phyloP scores from a whole-genome alignment of 306 rosid species.

The Acacia confusa region DNA sequence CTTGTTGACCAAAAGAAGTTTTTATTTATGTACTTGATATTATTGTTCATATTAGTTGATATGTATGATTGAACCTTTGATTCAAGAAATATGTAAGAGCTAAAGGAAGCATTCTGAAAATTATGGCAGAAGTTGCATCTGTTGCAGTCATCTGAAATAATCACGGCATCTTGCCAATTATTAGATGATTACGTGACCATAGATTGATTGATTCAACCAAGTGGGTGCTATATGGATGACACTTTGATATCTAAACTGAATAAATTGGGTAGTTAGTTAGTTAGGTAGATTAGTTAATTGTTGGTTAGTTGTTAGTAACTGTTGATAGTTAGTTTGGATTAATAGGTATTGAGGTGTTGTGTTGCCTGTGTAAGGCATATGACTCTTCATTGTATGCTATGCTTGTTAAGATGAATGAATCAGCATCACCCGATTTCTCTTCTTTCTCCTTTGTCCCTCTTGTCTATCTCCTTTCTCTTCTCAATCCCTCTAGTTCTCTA shows the following conservation, averaged over 20 bases:
- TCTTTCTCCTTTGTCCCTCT: too few relatives aligned
- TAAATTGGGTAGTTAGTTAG: too few relatives aligned
- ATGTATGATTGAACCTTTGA: neutral
- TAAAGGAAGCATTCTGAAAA: conserved; percentile 18
- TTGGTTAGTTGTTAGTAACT: too few relatives aligned
- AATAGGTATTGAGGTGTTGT: too few relatives aligned
- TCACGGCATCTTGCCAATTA: neutral
- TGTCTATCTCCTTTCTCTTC: too few relatives aligned
- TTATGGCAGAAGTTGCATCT: neutral
- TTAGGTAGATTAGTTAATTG: too few relatives aligned
- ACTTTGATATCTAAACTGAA: neutral
- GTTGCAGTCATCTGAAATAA: neutral
- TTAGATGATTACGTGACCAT: conserved; percentile 3
- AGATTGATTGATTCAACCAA: neutral
- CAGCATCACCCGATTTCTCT: too few relatives aligned
- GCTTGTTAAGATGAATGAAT: too few relatives aligned
- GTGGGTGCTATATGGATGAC: conserved; percentile 8
- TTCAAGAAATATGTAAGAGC: conserved; percentile 2
- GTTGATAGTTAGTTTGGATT: too few relatives aligned
- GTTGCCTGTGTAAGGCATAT: too few relatives aligned
- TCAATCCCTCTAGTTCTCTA: too few relatives aligned
- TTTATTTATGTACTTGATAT: neutral
- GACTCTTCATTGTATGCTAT: too few relatives aligned
- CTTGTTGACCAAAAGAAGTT: neutral
- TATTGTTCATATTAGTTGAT: conserved; percentile 4